Percentiles rank a stretch among this genome's conserved stretches.
phyloP scores from a whole-genome alignment of 495 filamentous ascomycete species.

The Penicillium antarcticum region DNA sequence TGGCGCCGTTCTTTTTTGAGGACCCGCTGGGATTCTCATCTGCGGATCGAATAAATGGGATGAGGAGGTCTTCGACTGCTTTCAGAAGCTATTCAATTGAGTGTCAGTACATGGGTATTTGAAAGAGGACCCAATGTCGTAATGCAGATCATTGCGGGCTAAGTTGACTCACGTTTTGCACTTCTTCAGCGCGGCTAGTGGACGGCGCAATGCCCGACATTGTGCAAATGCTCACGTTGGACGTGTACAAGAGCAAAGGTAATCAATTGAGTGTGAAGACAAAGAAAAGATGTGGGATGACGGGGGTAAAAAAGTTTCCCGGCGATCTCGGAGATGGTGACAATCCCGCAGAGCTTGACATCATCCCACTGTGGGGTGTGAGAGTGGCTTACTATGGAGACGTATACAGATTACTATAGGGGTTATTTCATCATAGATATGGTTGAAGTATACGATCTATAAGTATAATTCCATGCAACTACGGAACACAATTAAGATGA shows the following conservation, averaged over 20 bases:
- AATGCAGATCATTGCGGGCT: constrained; percentile 2
- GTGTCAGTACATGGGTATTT: neutral
- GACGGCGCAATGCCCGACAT: constrained; percentile 25
- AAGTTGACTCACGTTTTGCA: constrained; percentile 38
- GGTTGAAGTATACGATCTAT: too few species aligned
- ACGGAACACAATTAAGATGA: neutral
- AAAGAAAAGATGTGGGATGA: neutral
- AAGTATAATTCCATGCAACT: neutral
- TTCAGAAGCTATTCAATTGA: constrained; percentile 57
- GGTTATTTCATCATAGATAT: too few species aligned
- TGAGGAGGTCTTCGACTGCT: constrained; percentile 68
- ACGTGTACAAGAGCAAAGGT: neutral
- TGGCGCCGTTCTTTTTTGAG: constrained; percentile 48
- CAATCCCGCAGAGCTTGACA: constrained; percentile 28
- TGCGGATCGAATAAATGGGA: constrained; percentile 74
- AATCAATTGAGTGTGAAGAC: neutral
- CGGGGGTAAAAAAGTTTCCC: constrained; percentile 17
- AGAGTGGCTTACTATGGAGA: too few species aligned
- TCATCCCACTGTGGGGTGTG: constrained; percentile 18
- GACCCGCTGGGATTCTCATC: constrained; percentile 56
- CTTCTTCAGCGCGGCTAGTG: constrained; percentile 39
- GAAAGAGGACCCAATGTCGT: neutral
- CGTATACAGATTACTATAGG: too few species aligned
- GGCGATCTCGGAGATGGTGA: constrained; percentile 29
- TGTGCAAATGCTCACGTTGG: neutral